Evolutionary conservation across 345 rosid genomes (phyloP), one percentile per base, ranked within the genome.

Genomic region (Moringa oleifera): DNA sequence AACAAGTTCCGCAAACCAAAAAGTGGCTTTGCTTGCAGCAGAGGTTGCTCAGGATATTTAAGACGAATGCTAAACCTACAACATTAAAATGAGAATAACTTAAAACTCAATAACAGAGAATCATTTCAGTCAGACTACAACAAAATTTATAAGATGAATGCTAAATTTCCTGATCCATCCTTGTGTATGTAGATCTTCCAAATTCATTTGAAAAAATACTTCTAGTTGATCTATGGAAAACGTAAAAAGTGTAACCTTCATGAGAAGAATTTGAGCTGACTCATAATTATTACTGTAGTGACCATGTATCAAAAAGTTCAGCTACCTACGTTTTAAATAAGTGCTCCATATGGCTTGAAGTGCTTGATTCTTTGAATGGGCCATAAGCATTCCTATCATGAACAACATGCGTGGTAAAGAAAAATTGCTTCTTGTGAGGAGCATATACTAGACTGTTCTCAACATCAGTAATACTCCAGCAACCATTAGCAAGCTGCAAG

Each of bases 11-110:
- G 94, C 81, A 89, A 69, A 62, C 16, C 49, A 82, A 68, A 80
- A 66, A 93, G 81, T 21, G 85, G 97, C 69, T 93, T 93, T 62
- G 81, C 86, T 23, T 13, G 89, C 67, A 90, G 77, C 79, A 93
- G 91, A 64, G 81, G 81, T 73, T 89, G 96, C 57, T 23, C 50
- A 18, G 97, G 93, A 72, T 69, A 69, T 70, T 79, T 69, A 61
- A 93, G 96, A 59, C 71, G 64, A 71, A 87, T 77, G 59, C 69
- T 77, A 63, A 61, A 81, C 88, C 98, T 89, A 65, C 63, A 69
- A 25, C 71, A 77, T 37, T 28, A 18, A 67, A 60, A 69, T 63
- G 20, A 65, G 20, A 76, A 61, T 64, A 18, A 31, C 24, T 21
- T 13, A 18, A n/a, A 11, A 21, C 7, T 23, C 10, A 51, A 46